Evolutionary conservation across 2,329 filamentous ascomycete species (phyloP), one percentile per base, ranked within the genome.

Genomic region (Hypoxylon sp.): DNA sequence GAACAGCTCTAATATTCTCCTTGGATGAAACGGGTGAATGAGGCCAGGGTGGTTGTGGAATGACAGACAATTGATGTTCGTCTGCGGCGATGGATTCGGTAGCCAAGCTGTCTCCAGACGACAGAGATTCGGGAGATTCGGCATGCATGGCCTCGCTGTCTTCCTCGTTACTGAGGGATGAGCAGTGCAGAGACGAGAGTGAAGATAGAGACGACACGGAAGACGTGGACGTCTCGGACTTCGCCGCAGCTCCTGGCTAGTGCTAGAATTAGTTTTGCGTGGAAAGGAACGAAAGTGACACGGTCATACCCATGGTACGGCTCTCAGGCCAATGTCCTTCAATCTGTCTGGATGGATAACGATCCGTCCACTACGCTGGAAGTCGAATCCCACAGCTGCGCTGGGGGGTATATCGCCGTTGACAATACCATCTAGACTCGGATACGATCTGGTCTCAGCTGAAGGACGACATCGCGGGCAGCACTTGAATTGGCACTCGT

Each of bases 351-450:
- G 80, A 65, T 85, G 76, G 11, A 80, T 75, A 3, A 86, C 64
- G 1, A 86, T 87, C n/a, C 86, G 78, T 27, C 81, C 74, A 35
- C 80, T 57, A 5, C 80, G 72, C 55, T 86, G 82, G 66, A 89
- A 89, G 13, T 87, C 84, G 70, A 83, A 89, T 0, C 85, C 87
- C 1, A 81, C 79, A 6, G 84, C 84, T 3, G 83, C 84, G 3
- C 82, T 84, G 4, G 85, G 81, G 0, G 83, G 82, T 2, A 88
- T 78, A 53, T 88, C 84, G 6, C 82, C 86, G 22, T 84, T 76
- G n/a, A 79, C 75, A 22, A 89, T 78, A 3, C 81, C 84, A 67
- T 86, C 76, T 17, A 90, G 77, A 70, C 84, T 86, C 22, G 89
- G 76, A 65, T 79, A 86, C 1, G 82, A 75, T 30, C 87, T 83